Base-by-base conservation (phyloP, 805 yeast species). In the Ogataea dorogensis region DNA sequence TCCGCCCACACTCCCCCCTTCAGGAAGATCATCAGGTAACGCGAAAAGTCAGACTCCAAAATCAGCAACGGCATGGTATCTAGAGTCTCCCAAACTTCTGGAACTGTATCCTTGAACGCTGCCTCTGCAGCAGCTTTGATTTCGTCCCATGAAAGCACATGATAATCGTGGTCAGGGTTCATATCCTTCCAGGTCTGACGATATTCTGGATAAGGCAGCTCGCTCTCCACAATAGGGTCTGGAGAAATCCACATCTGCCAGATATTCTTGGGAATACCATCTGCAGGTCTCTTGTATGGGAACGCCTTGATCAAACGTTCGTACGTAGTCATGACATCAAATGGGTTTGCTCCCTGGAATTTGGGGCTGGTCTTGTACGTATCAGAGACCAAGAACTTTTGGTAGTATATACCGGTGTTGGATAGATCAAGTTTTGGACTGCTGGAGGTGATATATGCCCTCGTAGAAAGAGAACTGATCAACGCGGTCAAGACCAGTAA, bases 1-100 rank as follows among this genome's bases (percentile, higher is more conserved):
- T 89, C 97, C 2, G 89, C 71, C 58, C 89, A 89, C 2, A 85
- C 77, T 1, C 97, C 97, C 7, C 97, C 97, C 31, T 87, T 66
- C 8, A 95, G 93, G 53, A 72, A 81, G 22, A 89, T 63, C 15
- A 88, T 73, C 51, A 89, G 65, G 59, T 89, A 89, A 38, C 96
- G 68, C 65, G 88, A 83, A 54, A 88, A 88, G 61, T 89, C 97
- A 1, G 95, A 95, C 54, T 81, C 79, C 42, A 89, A 64, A 41
- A 89, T 87, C 23, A 72, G 69, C 48, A 76, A 77, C 5, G 97
- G 97, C 79, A 89, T 65, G 15, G 74, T 49, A 15, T 71, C 64
- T 60, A 81, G 86, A 1, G 96, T 95, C 44, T 73, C 70, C 5
- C 76, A 67, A 3, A 88, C 88, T 24, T 76, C 75, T 2, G 96